A percentile compares a stretch with the other conserved stretches of the same genome.
phyloP scores from a whole-genome alignment of 2,329 filamentous ascomycete species.

The Neodidymelliopsis sp. region DNA sequence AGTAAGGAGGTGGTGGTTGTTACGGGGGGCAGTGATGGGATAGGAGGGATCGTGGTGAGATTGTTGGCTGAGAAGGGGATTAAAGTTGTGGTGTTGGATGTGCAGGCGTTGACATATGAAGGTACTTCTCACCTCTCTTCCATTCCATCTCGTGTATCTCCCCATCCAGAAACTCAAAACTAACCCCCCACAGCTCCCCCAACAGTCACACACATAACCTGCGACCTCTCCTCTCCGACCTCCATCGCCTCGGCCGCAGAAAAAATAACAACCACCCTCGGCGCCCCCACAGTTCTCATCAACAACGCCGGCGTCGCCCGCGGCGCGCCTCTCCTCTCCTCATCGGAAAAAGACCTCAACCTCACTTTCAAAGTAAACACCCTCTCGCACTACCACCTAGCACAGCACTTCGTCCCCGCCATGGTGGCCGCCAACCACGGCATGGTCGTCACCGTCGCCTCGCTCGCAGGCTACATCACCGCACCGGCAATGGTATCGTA shows the following conservation, averaged over 20 bases:
- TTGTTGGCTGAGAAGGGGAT: slow-evolving; percentile 70
- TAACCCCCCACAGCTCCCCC: slow-evolving; percentile 48
- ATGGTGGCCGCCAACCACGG: slow-evolving; percentile 73
- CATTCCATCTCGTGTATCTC: neutral
- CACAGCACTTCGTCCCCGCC: slow-evolving; percentile 70
- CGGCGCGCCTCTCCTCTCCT: slow-evolving; percentile 67
- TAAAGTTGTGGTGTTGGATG: slow-evolving; percentile 75
- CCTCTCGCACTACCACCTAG: slow-evolving; percentile 71
- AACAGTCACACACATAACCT: slow-evolving; percentile 72
- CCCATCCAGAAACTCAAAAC: too few relatives aligned
- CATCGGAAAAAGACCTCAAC: slow-evolving; percentile 65
- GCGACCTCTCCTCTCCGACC: slow-evolving; percentile 70
- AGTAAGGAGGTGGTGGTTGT: slow-evolving; percentile 73
- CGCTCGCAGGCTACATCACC: slow-evolving; percentile 66
- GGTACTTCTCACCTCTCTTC: slow-evolving; percentile 31
- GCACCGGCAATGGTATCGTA: slow-evolving; percentile 74
- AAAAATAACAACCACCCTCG: slow-evolving; percentile 63
- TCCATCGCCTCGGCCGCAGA: slow-evolving; percentile 62
- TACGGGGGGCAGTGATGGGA: slow-evolving; percentile 77
- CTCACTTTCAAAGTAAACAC: slow-evolving; percentile 77
- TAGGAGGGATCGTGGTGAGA: slow-evolving; percentile 71
- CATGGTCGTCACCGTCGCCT: slow-evolving; percentile 75
- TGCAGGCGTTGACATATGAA: slow-evolving; percentile 66
- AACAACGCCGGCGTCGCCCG: slow-evolving; percentile 74
- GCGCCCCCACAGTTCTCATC: slow-evolving; percentile 73